A percentile compares a stretch with the other conserved stretches of the same genome.
phyloP scores from a whole-genome alignment of 768 basidiomycete genomes.

The Obba rivulosa region DNA sequence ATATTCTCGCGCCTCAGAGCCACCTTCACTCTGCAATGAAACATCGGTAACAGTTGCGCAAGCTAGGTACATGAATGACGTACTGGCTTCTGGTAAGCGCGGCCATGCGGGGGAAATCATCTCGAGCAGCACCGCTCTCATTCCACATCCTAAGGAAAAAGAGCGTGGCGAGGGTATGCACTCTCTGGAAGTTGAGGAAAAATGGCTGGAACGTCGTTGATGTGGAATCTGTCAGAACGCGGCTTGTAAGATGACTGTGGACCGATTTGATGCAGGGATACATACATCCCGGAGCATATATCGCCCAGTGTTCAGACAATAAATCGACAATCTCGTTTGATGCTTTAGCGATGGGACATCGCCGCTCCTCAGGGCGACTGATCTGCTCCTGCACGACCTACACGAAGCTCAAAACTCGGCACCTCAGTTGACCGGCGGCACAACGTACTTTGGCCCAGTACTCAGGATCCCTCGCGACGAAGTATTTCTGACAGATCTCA shows the following conservation, averaged over 20 bases:
- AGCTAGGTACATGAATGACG: slow-evolving; percentile 25
- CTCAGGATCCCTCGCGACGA: slow-evolving; percentile 65
- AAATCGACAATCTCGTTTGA: slow-evolving; percentile 85
- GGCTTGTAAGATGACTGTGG: background rate
- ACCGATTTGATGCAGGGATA: slow-evolving; percentile 11
- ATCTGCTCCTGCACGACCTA: slow-evolving; percentile 78
- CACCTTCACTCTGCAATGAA: slow-evolving; percentile 55
- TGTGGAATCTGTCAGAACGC: slow-evolving; percentile 52
- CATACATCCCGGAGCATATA: slow-evolving; percentile 81
- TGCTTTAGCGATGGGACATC: slow-evolving; percentile 79
- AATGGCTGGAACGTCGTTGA: slow-evolving; percentile 82
- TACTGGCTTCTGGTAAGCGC: slow-evolving; percentile 83
- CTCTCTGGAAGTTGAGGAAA: slow-evolving; percentile 77
- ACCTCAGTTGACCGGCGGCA: background rate
- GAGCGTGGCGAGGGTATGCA: slow-evolving; percentile 73
- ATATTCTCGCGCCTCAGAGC: slow-evolving; percentile 70
- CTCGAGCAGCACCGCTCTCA: slow-evolving; percentile 72
- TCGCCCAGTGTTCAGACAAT: slow-evolving; percentile 79
- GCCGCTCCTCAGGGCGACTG: slow-evolving; percentile 63
- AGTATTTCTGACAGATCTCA: slow-evolving; percentile 44
- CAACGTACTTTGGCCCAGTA: slow-evolving; percentile 61
- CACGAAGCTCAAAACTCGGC: background rate
- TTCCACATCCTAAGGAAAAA: slow-evolving; percentile 94
- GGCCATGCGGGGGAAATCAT: slow-evolving; percentile 74
- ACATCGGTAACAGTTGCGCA: background rate